Base-by-base conservation (phyloP, 345 rosid species). In the Populus davidiana region DNA sequence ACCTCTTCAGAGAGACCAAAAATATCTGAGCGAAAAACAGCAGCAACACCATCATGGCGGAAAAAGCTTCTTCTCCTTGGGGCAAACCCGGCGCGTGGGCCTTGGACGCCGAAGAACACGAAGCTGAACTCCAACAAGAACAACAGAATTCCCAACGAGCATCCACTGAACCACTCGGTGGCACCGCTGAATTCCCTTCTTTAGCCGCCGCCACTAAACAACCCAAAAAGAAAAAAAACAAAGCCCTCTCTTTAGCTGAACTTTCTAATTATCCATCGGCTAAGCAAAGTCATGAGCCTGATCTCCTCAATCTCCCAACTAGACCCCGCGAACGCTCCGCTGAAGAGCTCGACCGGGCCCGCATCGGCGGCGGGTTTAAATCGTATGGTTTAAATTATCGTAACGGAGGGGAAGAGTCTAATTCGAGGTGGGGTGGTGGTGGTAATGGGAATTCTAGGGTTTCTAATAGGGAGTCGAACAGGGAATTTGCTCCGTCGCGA, bases 61-160 rank as follows among this genome's bases (percentile, higher is more conserved):
- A 97, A 31, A 86, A 91, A 0, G 89, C 86, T 25, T 88, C 97
- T 38, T 92, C 99, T 85, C 91, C 91, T 4, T 96, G 99, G 99
- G 83, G 87, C 20, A 96, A 96, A 84, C 94, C 99, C 21, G 97
- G 98, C 38, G 89, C 97, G 11, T 96, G 99, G 98, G 98, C 99
- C 52, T 87, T 89, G 5, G 98, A 92, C 70, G 91, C 97, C 44
- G 98, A 96, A 64, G 92, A 91, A 68, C 85, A 91, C 75, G 99
- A 92, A 69, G 91, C 83, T 1, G 94, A 93, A 44, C 90, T 89
- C 81, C 87, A 82, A 70, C 87, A 86, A 50, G 86, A 91, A 44
- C 73, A 75, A 67, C 74, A 81, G 62, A 39, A 47, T n/a, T 35
- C 86, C 16, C 81, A 72, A 38, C 70, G 75, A 47, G 8, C 62